Conservation (phyloP, 2,329 filamentous ascomycete species). For the Diaporthe sp. region DNA sequence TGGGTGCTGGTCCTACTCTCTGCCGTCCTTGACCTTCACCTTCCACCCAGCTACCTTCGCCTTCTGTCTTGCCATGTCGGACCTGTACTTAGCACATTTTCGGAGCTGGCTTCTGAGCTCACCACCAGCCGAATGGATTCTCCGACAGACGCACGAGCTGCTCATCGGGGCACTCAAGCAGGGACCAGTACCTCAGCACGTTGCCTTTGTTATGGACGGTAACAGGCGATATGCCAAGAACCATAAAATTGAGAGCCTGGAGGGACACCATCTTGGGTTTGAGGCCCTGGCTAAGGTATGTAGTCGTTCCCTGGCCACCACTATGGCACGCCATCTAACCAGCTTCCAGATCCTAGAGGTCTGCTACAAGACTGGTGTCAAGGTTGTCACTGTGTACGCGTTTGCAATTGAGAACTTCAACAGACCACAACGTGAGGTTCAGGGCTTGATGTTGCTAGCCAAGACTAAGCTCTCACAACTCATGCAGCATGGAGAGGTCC, state of each 20-base stretch:
- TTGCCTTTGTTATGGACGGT: conserved; percentile 99
- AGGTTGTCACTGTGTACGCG: conserved; percentile 96
- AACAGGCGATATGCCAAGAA: conserved; percentile 92
- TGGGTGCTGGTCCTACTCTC: not conserved
- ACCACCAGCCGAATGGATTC: conserved; percentile 91
- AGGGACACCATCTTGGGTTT: conserved; percentile 96
- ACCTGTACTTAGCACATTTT: conserved; percentile 63
- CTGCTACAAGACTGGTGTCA: conserved; percentile 97
- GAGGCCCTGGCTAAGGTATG: conserved; percentile 88
- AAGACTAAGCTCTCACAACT: conserved; percentile 95
- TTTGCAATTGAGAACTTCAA: conserved; percentile 99
- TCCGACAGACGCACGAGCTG: conserved; percentile 83
- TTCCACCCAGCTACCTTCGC: not conserved
- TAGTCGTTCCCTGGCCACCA: conserved; percentile 7
- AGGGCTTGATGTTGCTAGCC: conserved; percentile 97
- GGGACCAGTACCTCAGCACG: conserved; percentile 92
- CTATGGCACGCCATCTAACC: not conserved
- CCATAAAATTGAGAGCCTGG: conserved; percentile 94
- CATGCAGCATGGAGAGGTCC: conserved; percentile 90
- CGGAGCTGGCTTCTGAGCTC: conserved; percentile 84
- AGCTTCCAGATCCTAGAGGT: conserved; percentile 85
- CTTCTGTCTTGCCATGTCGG: conserved; percentile 59
- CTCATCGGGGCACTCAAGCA: conserved; percentile 91
- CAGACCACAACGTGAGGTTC: conserved; percentile 94
- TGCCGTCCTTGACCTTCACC: not conserved